Conservation (phyloP, 805 yeast genomes). For the Saturnispora quitensis region DNA sequence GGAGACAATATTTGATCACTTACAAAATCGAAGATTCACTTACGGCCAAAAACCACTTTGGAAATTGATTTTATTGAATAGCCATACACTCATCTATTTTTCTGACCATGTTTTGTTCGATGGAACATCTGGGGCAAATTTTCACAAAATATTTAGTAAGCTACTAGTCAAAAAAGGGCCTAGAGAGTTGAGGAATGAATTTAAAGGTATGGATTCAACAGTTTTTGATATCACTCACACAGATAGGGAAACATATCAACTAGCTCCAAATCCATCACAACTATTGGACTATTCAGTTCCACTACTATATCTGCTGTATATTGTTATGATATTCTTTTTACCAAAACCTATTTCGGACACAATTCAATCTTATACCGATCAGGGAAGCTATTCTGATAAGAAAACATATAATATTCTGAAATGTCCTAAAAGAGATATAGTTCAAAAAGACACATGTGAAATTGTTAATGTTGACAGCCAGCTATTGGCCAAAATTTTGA, state of each 20-base stretch:
- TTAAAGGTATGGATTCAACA: neutral
- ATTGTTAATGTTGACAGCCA: slow-evolving; percentile 4
- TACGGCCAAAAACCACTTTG: slow-evolving; percentile 15
- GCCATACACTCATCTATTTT: slow-evolving; percentile 13
- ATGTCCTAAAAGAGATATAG: neutral
- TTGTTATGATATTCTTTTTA: slow-evolving; percentile 6
- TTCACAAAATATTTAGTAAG: slow-evolving; percentile 23
- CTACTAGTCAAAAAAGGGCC: neutral
- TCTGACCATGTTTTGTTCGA: slow-evolving; percentile 29
- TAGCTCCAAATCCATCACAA: slow-evolving; percentile 12
- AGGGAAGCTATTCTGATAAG: slow-evolving; percentile 1
- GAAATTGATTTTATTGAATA: slow-evolving; percentile 14
- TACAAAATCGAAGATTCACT: slow-evolving; percentile 6
- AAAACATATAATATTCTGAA: neutral
- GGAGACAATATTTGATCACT: slow-evolving; percentile 4
- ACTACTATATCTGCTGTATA: slow-evolving; percentile 4
- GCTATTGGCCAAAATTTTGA: neutral
- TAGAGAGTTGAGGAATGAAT: neutral
- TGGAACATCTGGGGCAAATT: slow-evolving; percentile 26
- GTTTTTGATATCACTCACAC: slow-evolving; percentile 4
- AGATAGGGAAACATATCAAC: neutral
- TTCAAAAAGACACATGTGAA: slow-evolving; percentile 8
- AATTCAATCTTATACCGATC: slow-evolving; percentile 10
- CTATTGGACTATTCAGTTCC: slow-evolving; percentile 12
- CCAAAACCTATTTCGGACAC: slow-evolving; percentile 3